phyloP scores from a whole-genome alignment of 352 stramenopile genomes.

The Pythium pectinolyticum region DNA sequence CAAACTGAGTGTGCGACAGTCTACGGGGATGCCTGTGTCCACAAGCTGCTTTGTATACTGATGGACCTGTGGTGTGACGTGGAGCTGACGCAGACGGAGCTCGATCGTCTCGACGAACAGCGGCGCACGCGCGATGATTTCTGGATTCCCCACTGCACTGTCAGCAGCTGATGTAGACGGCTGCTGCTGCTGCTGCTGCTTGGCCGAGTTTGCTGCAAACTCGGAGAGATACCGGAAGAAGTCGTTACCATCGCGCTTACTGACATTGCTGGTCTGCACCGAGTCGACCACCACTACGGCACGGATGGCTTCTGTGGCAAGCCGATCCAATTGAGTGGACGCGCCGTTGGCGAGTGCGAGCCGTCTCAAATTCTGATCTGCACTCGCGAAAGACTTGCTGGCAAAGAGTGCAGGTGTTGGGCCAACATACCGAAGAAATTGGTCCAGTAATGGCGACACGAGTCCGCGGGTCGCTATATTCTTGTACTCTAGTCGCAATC shows the following conservation, averaged over 20 bases:
- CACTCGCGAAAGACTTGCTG: neutral
- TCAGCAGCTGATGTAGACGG: too few species aligned
- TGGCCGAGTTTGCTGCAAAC: neutral
- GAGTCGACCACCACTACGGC: neutral
- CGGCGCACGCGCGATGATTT: neutral
- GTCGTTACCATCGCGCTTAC: neutral
- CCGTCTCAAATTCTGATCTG: too few species aligned
- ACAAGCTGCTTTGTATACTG: neutral
- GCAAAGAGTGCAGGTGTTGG: too few species aligned
- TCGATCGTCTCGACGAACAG: neutral
- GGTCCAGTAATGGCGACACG: neutral
- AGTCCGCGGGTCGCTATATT: too few species aligned
- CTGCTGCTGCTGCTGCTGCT: neutral
- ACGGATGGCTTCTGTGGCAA: neutral
- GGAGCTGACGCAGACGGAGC: neutral
- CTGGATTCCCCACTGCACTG: too few species aligned
- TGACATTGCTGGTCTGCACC: neutral
- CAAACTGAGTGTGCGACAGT: neutral
- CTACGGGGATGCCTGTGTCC: neutral
- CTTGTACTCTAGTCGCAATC: neutral
- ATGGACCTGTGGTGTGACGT: neutral
- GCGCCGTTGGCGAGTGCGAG: too few species aligned
- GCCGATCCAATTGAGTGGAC: too few species aligned
- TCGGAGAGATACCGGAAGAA: neutral
- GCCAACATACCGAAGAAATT: too few species aligned